Conservation (phyloP, 2,329 filamentous ascomycete genomes). For the Aurifilum marmelostoma region DNA sequence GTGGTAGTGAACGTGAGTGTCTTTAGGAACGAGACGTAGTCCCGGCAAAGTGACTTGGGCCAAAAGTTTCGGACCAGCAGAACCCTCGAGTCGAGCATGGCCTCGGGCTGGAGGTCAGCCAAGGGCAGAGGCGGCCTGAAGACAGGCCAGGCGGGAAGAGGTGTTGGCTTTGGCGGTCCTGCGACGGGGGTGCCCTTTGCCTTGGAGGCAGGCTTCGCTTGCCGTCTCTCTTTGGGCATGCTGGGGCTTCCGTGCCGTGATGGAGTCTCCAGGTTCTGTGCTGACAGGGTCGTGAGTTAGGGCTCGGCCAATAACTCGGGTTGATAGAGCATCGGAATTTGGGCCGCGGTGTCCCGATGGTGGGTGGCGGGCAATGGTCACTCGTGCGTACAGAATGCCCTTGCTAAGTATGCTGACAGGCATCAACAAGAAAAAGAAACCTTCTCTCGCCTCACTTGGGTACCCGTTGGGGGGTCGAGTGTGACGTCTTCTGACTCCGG, state of each 20-base stretch:
- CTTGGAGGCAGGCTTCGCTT: constrained; percentile 31
- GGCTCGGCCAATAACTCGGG: not conserved
- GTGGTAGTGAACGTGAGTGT: constrained; percentile 76
- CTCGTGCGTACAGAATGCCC: not conserved
- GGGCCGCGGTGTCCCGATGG: not conserved
- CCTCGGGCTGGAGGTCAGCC: constrained; percentile 62
- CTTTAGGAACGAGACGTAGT: constrained; percentile 73
- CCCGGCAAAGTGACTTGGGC: constrained; percentile 73
- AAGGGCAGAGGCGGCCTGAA: constrained; percentile 72
- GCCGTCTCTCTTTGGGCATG: constrained; percentile 26
- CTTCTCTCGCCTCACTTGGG: not conserved
- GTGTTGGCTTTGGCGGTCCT: constrained; percentile 22
- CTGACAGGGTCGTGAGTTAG: not conserved
- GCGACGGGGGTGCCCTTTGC: constrained; percentile 18
- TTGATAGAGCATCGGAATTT: not conserved
- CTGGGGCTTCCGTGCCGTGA: constrained; percentile 12
- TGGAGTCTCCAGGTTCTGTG: not conserved
- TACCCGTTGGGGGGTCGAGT: not conserved
- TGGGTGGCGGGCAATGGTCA: not conserved
- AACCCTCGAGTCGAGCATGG: constrained; percentile 65
- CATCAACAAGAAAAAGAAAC: not conserved
- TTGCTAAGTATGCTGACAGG: not conserved
- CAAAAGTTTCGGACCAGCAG: constrained; percentile 75
- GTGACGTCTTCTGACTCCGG: not conserved
- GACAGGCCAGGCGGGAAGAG: constrained; percentile 65